Conservation (phyloP, 2,329 filamentous ascomycete genomes). For the Fusarium citri region DNA sequence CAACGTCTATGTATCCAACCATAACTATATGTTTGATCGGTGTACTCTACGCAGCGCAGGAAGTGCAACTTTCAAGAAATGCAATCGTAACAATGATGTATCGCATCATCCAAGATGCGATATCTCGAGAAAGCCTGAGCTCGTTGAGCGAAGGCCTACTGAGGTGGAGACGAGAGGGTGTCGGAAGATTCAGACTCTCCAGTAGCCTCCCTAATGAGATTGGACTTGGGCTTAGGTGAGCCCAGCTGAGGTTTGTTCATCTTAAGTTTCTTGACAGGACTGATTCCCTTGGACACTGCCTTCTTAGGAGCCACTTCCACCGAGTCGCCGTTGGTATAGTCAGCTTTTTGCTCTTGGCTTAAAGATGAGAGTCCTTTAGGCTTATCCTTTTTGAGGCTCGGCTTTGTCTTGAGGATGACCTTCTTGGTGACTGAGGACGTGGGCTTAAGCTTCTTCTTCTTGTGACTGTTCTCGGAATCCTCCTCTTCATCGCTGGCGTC, state of each 20-base stretch:
- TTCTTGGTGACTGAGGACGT: conserved; percentile 59
- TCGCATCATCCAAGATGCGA: conserved; percentile 6
- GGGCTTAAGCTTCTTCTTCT: conserved; percentile 70
- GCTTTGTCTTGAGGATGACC: conserved; percentile 66
- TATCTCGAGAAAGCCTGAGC: not conserved
- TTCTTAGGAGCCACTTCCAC: conserved; percentile 54
- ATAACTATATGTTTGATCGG: conserved; percentile 6
- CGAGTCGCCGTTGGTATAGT: conserved; percentile 45
- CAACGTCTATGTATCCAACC: conserved; percentile 48
- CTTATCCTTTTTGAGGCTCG: conserved; percentile 65
- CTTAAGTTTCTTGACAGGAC: conserved; percentile 58
- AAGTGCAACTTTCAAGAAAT: not conserved
- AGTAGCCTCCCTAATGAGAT: conserved; percentile 61
- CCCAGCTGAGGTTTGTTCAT: conserved; percentile 59
- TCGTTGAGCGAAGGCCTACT: conserved; percentile 9
- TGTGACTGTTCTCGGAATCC: conserved; percentile 62
- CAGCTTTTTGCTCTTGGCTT: conserved; percentile 60
- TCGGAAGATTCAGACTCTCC: conserved; percentile 68
- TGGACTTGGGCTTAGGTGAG: conserved; percentile 60
- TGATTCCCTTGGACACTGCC: conserved; percentile 51
- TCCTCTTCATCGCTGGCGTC: conserved; percentile 68
- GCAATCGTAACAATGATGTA: not conserved
- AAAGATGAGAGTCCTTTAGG: conserved; percentile 63
- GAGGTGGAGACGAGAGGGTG: conserved; percentile 65
- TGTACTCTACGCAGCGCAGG: conserved; percentile 4